phyloP scores from a whole-genome alignment of 2,329 filamentous ascomycete species.

The Venturia aucupariae region DNA sequence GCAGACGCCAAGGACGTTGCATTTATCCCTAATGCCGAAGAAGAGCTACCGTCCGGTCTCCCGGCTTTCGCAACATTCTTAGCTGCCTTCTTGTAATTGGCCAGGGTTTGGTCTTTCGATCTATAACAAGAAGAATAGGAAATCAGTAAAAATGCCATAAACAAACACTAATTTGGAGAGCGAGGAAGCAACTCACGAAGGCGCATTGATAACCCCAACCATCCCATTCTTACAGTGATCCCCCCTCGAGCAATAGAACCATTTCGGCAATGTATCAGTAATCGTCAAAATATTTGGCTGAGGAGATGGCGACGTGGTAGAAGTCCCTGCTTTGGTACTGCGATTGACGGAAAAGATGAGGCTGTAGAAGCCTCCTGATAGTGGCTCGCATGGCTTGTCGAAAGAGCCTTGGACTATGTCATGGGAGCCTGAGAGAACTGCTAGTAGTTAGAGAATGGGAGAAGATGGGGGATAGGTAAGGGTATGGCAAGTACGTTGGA shows the following conservation, averaged over 20 bases:
- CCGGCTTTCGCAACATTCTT: not conserved
- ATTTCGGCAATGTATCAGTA: constrained; percentile 55
- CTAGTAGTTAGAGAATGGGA: not conserved
- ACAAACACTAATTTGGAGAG: too few relatives aligned
- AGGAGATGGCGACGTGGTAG: not conserved
- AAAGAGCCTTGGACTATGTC: constrained; percentile 3
- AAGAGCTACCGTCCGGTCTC: not conserved
- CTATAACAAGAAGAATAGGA: too few relatives aligned
- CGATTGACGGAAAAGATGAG: not conserved
- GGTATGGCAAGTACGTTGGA: not conserved
- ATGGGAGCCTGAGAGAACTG: not conserved
- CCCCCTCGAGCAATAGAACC: constrained; percentile 68
- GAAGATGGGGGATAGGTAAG: not conserved
- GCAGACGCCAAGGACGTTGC: too few relatives aligned
- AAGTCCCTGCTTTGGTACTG: not conserved
- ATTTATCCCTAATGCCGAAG: too few relatives aligned
- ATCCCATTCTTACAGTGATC: constrained; percentile 68
- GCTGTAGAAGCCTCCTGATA: not conserved
- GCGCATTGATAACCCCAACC: constrained; percentile 70
- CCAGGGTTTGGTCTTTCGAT: not conserved
- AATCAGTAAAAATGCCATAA: too few relatives aligned
- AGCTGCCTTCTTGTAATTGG: not conserved
- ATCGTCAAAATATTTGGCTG: not conserved
- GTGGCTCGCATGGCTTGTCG: not conserved
- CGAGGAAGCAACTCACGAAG: not conserved